Evolutionary conservation across 2,329 filamentous ascomycete species (phyloP), one percentile per base, ranked within the genome.

Genomic region (Madurella mycetomatis): DNA sequence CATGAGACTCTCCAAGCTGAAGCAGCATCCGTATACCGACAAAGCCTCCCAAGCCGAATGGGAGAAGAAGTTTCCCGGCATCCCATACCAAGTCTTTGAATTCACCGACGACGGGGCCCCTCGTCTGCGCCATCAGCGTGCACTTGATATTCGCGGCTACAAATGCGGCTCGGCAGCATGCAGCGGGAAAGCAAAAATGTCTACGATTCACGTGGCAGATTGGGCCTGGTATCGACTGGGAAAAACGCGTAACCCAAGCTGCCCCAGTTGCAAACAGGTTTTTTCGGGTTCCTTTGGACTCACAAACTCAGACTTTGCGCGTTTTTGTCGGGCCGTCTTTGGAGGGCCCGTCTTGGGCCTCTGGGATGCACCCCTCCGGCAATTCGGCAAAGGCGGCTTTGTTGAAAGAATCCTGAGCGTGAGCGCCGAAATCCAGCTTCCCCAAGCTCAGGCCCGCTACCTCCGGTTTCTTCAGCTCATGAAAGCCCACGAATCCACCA

Each of bases 391-490:
- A 4, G 2, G 5, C 16, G 54, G 54, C 9, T 56, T 52, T 45
- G 37, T 56, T n/a, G 31, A 44, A 3, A 17, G n/a, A 11, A 37
- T 56, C 16, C 16, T 52, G 18, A 34, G 32, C 4, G 17, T 52
- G 13, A 15, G 45, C 15, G 32, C 25, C 32, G 13, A 31, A 2
- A 18, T n/a, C 17, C n/a, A 31, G 9, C 12, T 41, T 16, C 16
- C 31, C 18, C 30, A 12, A 13, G 9, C 46, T 16, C 47, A 48
- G 3, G 7, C n/a, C 19, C 53, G 56, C 43, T 58, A 58, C 18
- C 15, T 49, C 25, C 43, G 41, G 5, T 58, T 58, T 41, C 37
- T 58, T 9, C 16, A 40, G 12, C 44, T 58, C 34, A 51, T 58
- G 15, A 25, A 47, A 7, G n/a, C 11, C 16, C 15, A 41, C 15